Conservation (phyloP, 345 rosid species). For the Populus deltoides region DNA sequence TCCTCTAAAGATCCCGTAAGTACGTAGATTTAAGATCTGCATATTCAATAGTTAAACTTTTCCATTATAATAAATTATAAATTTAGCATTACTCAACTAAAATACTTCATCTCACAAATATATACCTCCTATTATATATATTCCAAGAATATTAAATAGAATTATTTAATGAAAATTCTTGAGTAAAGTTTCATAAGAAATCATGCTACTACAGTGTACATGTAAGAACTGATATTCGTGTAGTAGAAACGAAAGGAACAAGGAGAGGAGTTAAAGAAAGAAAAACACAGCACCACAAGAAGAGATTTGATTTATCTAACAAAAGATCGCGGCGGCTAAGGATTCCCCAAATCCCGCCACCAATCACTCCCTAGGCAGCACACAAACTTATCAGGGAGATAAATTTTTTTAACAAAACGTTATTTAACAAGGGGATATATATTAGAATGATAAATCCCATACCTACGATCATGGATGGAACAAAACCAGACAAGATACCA, state of each 20-base stretch:
- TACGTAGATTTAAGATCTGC: too few relatives aligned
- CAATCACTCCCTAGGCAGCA: constrained; percentile 42
- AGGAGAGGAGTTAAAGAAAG: not conserved
- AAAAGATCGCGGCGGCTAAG: constrained; percentile 42
- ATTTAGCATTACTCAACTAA: not conserved
- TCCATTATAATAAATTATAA: too few relatives aligned
- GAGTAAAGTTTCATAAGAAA: not conserved
- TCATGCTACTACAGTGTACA: not conserved
- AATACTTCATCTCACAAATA: not conserved
- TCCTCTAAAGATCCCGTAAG: too few relatives aligned
- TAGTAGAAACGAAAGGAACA: too few relatives aligned
- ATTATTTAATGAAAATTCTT: not conserved
- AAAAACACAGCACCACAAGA: not conserved
- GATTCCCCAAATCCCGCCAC: constrained; percentile 53
- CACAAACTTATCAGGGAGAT: not conserved
- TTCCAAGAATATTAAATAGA: not conserved
- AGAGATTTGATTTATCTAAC: not conserved
- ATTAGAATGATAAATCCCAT: not conserved
- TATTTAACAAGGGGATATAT: not conserved
- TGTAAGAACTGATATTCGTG: not conserved
- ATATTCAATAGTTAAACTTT: too few relatives aligned
- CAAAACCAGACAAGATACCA: constrained; percentile 17
- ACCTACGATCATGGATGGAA: not conserved
- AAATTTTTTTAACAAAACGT: not conserved
- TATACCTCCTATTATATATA: not conserved